Evolutionary conservation across 2,329 filamentous ascomycete genomes (phyloP).

Genomic region (Cadophora sp.): DNA sequence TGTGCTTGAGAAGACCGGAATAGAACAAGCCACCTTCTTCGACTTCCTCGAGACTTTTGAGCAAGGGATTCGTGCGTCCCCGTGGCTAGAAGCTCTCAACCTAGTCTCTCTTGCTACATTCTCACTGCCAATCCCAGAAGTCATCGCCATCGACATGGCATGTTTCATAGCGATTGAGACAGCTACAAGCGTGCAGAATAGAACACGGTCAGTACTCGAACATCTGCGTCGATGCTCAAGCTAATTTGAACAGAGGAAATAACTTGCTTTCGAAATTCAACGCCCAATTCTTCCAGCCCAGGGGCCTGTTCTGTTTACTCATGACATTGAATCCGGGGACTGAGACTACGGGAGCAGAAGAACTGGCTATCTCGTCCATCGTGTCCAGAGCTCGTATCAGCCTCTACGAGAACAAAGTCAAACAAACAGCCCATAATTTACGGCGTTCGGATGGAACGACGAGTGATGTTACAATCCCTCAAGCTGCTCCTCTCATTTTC

Average conservation of each 20-base stretch:
- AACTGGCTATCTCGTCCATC: neutral
- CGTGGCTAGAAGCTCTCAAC: slow-evolving; percentile 51
- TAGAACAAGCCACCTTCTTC: slow-evolving; percentile 56
- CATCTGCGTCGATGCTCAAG: neutral
- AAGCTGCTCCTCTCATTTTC: slow-evolving; percentile 48
- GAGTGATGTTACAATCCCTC: slow-evolving; percentile 36
- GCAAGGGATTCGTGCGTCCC: slow-evolving; percentile 48
- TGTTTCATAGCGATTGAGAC: slow-evolving; percentile 46
- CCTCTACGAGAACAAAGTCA: neutral
- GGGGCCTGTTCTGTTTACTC: slow-evolving; percentile 59
- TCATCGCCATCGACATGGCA: slow-evolving; percentile 51
- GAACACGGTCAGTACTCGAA: neutral
- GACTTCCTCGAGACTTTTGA: slow-evolving; percentile 57
- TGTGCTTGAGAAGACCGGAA: slow-evolving; percentile 51
- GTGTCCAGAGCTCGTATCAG: neutral
- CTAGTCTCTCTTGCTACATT: slow-evolving; percentile 49
- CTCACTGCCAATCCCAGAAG: slow-evolving; percentile 49
- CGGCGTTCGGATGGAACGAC: neutral
- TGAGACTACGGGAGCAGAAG: neutral
- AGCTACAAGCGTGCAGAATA: slow-evolving; percentile 7
- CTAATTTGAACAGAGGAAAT: neutral
- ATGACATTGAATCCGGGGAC: slow-evolving; percentile 55
- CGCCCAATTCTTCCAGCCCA: slow-evolving; percentile 59
- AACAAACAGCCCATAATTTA: neutral
- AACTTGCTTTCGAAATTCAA: slow-evolving; percentile 57